Conservation (phyloP, 2,329 filamentous ascomycete species). For the Botryotinia convoluta region DNA sequence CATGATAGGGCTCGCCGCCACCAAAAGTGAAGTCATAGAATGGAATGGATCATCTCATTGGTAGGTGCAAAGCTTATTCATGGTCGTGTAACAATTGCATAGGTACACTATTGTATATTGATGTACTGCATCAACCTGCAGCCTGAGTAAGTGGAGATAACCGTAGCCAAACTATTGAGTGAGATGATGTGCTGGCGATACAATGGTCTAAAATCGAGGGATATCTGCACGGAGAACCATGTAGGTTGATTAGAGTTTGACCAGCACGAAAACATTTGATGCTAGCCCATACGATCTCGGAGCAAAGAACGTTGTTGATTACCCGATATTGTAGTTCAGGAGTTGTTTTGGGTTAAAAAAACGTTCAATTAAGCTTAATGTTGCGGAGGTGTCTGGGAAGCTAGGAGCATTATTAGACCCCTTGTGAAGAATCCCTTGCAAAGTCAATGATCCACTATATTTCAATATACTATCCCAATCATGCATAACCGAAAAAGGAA, state of each 20-base stretch:
- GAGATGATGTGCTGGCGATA: slow-evolving; percentile 14
- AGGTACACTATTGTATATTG: slow-evolving; percentile 13
- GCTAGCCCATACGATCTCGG: neutral
- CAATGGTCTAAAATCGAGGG: neutral
- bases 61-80: slow-evolving; percentile 1
- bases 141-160: neutral
- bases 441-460: neutral
- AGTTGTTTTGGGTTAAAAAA: neutral
- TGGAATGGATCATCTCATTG: neutral
- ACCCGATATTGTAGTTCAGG: neutral
- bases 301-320: neutral
- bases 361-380: slow-evolving; percentile 17
- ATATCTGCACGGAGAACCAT: neutral
- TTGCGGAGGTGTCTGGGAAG: slow-evolving; percentile 2
- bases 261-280: neutral
- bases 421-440: neutral
- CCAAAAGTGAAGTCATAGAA: too few relatives aligned
- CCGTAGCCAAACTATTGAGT: neutral
- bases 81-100: neutral
- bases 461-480: neutral
- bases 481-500: slow-evolving; percentile 1
- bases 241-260: neutral
- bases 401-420: neutral
- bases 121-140: slow-evolving; percentile 3
- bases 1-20: neutral